Evolutionary conservation across 2,329 filamentous ascomycete genomes (phyloP).

Genomic region (Monosporascus sp.): DNA sequence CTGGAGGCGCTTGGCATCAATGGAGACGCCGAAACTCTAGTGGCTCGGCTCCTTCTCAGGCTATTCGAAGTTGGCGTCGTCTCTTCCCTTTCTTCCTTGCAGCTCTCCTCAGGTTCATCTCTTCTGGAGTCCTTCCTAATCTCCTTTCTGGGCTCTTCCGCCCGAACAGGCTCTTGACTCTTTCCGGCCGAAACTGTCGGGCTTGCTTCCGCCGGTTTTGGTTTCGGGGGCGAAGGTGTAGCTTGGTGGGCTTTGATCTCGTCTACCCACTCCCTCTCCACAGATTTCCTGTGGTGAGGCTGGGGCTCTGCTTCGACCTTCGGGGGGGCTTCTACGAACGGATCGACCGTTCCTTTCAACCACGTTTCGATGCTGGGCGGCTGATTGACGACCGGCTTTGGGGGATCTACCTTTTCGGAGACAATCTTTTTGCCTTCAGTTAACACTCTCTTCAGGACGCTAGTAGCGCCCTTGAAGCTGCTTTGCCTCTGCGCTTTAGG

Average conservation of each 20-base stretch:
- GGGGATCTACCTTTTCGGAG: conserved; percentile 52
- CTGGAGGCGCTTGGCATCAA: conserved; percentile 38
- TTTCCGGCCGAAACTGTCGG: conserved; percentile 5
- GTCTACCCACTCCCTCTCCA: conserved; percentile 30
- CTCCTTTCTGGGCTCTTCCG: conserved; percentile 10
- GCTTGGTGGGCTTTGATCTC: conserved; percentile 23
- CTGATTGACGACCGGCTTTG: conserved; percentile 45
- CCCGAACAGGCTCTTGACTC: conserved; percentile 7
- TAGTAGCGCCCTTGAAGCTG: conserved; percentile 56
- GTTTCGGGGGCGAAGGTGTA: conserved; percentile 12
- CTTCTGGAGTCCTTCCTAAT: conserved; percentile 9
- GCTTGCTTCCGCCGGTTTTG: conserved; percentile 10
- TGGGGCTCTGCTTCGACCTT: conserved; percentile 20
- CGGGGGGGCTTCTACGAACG: conserved; percentile 45
- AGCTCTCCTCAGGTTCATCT: conserved; percentile 15
- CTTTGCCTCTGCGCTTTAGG: conserved; percentile 46
- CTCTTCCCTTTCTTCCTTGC: conserved; percentile 18
- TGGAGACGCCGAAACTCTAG: conserved; percentile 43
- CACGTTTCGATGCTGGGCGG: conserved; percentile 62
- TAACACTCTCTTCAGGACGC: conserved; percentile 59
- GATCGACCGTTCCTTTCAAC: conserved; percentile 58
- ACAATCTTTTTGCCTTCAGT: conserved; percentile 61
- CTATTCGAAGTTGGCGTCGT: conserved; percentile 30
- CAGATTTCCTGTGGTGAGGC: conserved; percentile 17
- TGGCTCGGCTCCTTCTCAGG: conserved; percentile 52